phyloP scores from a whole-genome alignment of 1,284 basidiomycete species.

The Rhodotorula mucilaginosa region DNA sequence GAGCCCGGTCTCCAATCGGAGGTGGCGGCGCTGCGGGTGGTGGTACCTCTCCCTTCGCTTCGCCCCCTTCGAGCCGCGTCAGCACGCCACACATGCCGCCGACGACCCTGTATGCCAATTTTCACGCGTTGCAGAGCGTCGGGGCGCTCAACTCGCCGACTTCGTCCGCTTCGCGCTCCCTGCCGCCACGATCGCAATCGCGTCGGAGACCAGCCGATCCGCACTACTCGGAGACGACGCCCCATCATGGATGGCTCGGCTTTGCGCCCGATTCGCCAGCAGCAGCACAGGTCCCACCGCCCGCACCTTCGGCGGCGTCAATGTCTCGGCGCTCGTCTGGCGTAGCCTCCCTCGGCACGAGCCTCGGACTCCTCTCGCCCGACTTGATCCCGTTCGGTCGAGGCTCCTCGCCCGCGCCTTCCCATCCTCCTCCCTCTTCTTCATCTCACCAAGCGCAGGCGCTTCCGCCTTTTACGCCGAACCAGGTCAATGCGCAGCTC shows the following conservation, averaged over 20 bases:
- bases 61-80: slow-evolving; percentile 3
- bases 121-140: slow-evolving; percentile 27
- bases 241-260: neutral
- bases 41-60: slow-evolving; percentile 4
- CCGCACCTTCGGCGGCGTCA: neutral
- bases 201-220: slow-evolving; percentile 8
- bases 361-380: slow-evolving; percentile 18
- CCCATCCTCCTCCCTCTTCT: neutral
- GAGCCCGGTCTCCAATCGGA: slow-evolving; percentile 17
- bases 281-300: neutral
- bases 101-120: slow-evolving; percentile 36
- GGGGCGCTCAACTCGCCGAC: slow-evolving; percentile 4
- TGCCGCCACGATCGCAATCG: neutral
- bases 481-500: slow-evolving; percentile 60
- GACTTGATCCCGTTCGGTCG: slow-evolving; percentile 15
- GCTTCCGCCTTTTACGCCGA: neutral
- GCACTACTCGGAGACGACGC: neutral
- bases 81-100: slow-evolving; percentile 34
- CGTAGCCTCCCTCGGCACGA: neutral
- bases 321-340: slow-evolving; percentile 17
- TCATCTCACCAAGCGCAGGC: neutral
- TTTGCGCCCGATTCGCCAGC: slow-evolving; percentile 2
- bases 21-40: neutral
- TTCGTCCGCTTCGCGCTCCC: slow-evolving; percentile 13
- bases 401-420: neutral